phyloP scores from a whole-genome alignment of 495 filamentous ascomycete genomes.

The Trichoderma reesei region DNA sequence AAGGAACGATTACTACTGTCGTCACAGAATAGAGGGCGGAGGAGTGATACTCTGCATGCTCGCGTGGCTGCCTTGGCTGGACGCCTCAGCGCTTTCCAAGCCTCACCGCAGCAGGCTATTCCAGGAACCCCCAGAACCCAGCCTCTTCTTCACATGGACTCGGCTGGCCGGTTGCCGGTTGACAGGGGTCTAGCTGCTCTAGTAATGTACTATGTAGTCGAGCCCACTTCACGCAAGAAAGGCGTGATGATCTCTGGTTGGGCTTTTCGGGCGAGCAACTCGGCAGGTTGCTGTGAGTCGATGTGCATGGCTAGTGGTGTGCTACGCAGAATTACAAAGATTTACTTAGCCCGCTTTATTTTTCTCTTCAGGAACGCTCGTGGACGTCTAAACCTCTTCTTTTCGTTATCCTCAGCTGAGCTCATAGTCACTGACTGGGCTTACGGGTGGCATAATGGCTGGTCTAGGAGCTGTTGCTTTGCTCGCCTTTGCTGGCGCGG shows the following conservation, averaged over 20 bases:
- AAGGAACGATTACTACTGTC: no score
- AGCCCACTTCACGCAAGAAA: neutral
- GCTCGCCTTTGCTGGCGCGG: neutral
- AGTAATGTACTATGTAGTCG: no score
- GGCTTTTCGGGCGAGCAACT: neutral
- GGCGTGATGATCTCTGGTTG: neutral
- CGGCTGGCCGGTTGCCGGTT: neutral
- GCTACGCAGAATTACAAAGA: no score
- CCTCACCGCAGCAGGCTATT: no score
- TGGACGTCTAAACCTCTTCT: neutral
- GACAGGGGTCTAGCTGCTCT: neutral
- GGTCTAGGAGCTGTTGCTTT: constrained; percentile 1
- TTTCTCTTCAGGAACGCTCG: neutral
- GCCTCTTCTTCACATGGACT: neutral
- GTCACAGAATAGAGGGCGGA: no score
- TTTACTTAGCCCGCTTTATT: neutral
- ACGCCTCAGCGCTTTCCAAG: no score
- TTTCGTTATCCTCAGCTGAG: neutral
- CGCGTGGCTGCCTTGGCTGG: no score
- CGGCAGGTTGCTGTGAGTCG: neutral
- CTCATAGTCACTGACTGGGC: neutral
- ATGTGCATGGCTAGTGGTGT: neutral
- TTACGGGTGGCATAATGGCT: neutral
- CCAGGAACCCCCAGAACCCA: no score
- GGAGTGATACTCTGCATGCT: no score